Conservation (phyloP, 179 eudicot species). For the Pouteria campechiana region DNA sequence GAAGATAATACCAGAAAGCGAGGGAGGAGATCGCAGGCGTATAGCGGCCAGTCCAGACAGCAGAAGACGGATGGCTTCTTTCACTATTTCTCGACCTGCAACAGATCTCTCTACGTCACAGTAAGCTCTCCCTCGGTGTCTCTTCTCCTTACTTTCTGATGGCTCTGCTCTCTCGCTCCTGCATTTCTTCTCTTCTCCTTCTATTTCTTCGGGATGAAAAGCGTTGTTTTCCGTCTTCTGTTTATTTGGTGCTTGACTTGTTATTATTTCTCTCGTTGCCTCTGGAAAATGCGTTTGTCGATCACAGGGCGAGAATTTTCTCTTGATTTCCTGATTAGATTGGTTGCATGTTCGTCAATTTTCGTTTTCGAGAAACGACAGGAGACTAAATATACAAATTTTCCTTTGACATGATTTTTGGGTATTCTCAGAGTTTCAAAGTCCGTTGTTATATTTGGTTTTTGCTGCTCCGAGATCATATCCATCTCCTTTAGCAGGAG, state of each 20-base stretch:
- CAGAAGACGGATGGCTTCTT: slow-evolving; percentile 65
- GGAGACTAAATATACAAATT: too few relatives aligned
- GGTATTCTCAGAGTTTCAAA: too few relatives aligned
- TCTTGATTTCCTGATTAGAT: background rate
- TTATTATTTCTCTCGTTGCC: background rate
- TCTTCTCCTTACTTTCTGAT: background rate
- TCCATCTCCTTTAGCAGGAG: too few relatives aligned
- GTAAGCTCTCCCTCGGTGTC: slow-evolving; percentile 25
- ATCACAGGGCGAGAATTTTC: background rate
- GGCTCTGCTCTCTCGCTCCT: background rate
- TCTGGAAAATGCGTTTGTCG: background rate
- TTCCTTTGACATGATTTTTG: too few relatives aligned
- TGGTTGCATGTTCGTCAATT: background rate
- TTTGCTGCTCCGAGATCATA: too few relatives aligned
- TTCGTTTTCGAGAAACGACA: too few relatives aligned
- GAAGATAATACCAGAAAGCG: too few relatives aligned
- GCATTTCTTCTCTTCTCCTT: background rate
- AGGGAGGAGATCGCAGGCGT: too few relatives aligned
- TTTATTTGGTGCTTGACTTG: background rate
- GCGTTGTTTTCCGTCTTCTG: background rate
- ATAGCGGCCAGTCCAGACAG: too few relatives aligned
- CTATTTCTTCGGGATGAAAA: background rate
- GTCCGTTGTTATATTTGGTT: too few relatives aligned
- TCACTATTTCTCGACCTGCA: slow-evolving; percentile 35
- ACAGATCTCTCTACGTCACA: slow-evolving; percentile 26